These are phyloP conservation scores for Gloeophyllum trabeum DNA, from an alignment of 768 basidiomycete species.

Conservation along the genomic window DNA sequence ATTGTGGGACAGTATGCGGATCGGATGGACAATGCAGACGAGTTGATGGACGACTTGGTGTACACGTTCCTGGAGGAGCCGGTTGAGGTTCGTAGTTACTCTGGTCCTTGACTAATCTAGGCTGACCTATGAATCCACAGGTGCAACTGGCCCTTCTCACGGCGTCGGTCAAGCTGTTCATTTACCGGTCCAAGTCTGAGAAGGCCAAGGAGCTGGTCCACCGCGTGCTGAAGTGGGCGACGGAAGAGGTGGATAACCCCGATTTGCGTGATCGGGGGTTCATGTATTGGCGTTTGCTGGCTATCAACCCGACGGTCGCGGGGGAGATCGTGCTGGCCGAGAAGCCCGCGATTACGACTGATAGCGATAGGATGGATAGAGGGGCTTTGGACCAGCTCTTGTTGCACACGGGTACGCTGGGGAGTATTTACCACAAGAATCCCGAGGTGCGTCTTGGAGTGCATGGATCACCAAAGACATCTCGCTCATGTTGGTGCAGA, in stretches of 20 bases:
- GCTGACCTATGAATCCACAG: conserved; percentile 25
- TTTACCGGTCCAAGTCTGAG: conserved; percentile 77
- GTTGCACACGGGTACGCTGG: conserved; percentile 86
- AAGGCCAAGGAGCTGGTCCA: conserved; percentile 83
- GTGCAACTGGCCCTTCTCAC: conserved; percentile 94
- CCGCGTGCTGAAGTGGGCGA: conserved; percentile 93
- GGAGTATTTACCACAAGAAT: conserved; percentile 97
- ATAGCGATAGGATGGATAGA: conserved; percentile 95
- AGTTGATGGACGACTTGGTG: conserved; percentile 84
- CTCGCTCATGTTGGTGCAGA: conserved; percentile 29
- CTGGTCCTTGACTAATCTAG: background rate
- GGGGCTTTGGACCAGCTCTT: conserved; percentile 91
- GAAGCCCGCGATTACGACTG: conserved; percentile 95
- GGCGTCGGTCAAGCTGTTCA: conserved; percentile 91
- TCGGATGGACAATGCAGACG: conserved; percentile 91
- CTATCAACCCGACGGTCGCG: conserved; percentile 83
- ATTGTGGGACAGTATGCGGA: conserved; percentile 95
- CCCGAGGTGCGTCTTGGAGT: conserved; percentile 53
- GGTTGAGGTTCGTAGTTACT: conserved; percentile 60
- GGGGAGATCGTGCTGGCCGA: conserved; percentile 85
- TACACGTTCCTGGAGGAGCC: conserved; percentile 88
- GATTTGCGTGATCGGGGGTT: conserved; percentile 95
- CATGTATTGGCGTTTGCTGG: conserved; percentile 98
- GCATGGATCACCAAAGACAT: conserved; percentile 1
- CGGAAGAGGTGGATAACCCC: conserved; percentile 96